A percentile compares a stretch with the other conserved stretches of the same genome.
Evolutionary conservation across 768 basidiomycete species (phyloP).

Genomic region (Leucogyrophana mollusca): DNA sequence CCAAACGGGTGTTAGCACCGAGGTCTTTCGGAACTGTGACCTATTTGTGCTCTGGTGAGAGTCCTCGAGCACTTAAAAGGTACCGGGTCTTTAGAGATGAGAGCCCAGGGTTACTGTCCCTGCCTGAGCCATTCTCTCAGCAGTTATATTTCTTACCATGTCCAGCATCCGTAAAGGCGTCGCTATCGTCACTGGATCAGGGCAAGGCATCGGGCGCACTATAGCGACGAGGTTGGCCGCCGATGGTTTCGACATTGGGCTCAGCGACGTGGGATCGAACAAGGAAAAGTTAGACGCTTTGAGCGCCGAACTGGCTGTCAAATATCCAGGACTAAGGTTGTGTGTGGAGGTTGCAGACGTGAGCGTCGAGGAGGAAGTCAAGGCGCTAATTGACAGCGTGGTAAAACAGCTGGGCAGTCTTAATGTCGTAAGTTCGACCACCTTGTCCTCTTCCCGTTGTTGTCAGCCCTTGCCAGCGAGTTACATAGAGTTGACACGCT

Average conservation of each 20-base stretch:
- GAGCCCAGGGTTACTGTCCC: no score
- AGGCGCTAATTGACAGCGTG: conserved; percentile 23
- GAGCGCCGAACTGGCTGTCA: conserved; percentile 12
- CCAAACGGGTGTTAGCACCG: no score
- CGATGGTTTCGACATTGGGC: conserved; percentile 34
- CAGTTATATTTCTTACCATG: no score
- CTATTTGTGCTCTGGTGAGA: no score
- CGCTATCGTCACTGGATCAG: conserved; percentile 31
- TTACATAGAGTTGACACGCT: no score
- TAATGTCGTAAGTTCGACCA: conserved; percentile 30
- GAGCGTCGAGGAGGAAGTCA: conserved; percentile 27
- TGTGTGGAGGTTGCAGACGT: conserved; percentile 21
- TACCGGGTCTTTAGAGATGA: no score
- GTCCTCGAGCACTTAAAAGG: no score
- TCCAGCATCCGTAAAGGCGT: conserved; percentile 17
- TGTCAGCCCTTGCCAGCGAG: no score
- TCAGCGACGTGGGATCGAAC: conserved; percentile 32
- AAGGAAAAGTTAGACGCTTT: conserved; percentile 12
- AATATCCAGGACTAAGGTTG: conserved; percentile 9
- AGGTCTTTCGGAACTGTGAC: no score
- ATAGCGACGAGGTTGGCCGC: conserved; percentile 35
- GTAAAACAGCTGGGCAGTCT: conserved; percentile 27
- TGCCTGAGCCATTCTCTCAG: no score
- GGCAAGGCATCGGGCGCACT: conserved; percentile 30
- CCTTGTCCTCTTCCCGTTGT: no score